Percentiles rank a stretch among this genome's conserved stretches.
phyloP scores from a whole-genome alignment of 306 rosid species.

The Lathyrus tuberosus region DNA sequence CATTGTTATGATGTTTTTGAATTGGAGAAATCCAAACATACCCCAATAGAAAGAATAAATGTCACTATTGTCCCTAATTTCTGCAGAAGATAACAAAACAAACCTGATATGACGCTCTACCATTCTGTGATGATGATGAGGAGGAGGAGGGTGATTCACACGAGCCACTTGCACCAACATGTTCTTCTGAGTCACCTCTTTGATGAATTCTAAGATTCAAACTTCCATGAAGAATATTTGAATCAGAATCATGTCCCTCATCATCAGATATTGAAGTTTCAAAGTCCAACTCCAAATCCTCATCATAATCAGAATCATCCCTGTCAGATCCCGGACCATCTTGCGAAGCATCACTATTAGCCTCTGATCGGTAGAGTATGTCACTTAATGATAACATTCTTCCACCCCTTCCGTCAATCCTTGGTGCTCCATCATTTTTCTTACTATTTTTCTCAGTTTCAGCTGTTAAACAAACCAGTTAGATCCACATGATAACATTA shows the following conservation, averaged over 20 bases:
- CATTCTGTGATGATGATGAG: conserved; percentile 63
- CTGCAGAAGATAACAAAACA: conserved; percentile 7
- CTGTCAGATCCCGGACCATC: conserved; percentile 91
- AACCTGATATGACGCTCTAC: conserved; percentile 69
- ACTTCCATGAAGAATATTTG: conserved; percentile 83
- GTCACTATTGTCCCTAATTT: conserved; percentile 9
- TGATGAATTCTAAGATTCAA: conserved; percentile 84
- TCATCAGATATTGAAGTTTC: conserved; percentile 89
- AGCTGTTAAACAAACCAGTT: conserved; percentile 55
- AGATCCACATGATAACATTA: conserved; percentile 33
- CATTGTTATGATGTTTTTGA: neutral
- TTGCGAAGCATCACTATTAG: conserved; percentile 80
- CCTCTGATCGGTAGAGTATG: conserved; percentile 79
- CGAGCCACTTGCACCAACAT: conserved; percentile 62
- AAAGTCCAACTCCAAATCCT: conserved; percentile 87
- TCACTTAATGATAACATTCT: conserved; percentile 77
- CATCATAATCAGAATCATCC: conserved; percentile 94
- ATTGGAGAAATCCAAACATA: neutral
- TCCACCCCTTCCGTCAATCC: conserved; percentile 71
- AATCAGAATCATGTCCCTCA: conserved; percentile 74
- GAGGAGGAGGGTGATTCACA: conserved; percentile 74
- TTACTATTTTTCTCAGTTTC: conserved; percentile 71
- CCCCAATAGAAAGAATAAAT: neutral
- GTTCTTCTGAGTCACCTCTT: conserved; percentile 71
- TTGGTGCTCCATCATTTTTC: conserved; percentile 59